Percentiles rank a stretch among this genome's conserved stretches.
Evolutionary conservation across 805 yeast species (phyloP).

Genomic region (Monosporozyma siamensis): DNA sequence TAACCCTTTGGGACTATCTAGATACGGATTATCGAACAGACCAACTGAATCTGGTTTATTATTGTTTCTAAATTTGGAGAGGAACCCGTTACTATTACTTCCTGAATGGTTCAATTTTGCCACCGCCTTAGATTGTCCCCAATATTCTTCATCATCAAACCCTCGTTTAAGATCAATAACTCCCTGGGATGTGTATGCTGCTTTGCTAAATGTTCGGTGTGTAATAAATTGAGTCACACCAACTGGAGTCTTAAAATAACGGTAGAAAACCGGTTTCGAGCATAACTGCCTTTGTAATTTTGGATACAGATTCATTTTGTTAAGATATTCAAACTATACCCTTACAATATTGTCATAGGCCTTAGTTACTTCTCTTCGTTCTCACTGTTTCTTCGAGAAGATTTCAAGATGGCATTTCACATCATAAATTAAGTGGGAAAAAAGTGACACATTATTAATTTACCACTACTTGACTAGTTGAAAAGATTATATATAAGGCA

Average conservation of each 20-base stretch:
- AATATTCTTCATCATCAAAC: constrained; percentile 54
- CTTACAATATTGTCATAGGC: too few relatives aligned
- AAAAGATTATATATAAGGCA: too few relatives aligned
- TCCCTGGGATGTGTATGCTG: neutral
- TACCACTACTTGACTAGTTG: too few relatives aligned
- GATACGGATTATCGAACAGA: constrained; percentile 61
- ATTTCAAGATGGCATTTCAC: too few relatives aligned
- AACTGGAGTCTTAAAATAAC: neutral
- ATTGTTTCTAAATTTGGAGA: neutral
- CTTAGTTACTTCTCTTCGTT: too few relatives aligned
- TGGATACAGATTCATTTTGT: neutral
- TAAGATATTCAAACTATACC: too few relatives aligned
- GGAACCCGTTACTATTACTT: neutral
- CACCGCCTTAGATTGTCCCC: constrained; percentile 27
- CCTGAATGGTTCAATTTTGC: neutral
- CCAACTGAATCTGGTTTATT: constrained; percentile 33
- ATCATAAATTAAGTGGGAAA: too few relatives aligned
- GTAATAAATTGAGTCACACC: neutral
- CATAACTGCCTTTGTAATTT: neutral
- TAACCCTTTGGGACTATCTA: constrained; percentile 64
- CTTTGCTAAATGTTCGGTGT: neutral
- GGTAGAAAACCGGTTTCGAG: neutral
- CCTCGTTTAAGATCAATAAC: constrained; percentile 28
- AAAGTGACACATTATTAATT: too few relatives aligned
- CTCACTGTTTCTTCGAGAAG: too few relatives aligned